phyloP scores from a whole-genome alignment of 768 basidiomycete genomes.

The Hygrocybe coccinea region DNA sequence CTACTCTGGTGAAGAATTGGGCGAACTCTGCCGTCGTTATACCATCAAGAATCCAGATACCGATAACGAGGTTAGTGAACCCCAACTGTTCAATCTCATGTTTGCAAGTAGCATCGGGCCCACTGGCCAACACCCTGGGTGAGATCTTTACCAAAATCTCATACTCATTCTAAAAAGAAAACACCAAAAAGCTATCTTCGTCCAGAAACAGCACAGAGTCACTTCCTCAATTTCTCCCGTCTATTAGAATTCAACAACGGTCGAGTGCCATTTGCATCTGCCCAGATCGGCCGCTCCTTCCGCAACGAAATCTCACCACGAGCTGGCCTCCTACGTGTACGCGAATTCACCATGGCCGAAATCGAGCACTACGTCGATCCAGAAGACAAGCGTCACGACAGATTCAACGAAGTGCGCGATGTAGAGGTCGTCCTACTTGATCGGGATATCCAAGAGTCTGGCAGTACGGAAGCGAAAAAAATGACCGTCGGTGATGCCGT shows the following conservation, averaged over 20 bases:
- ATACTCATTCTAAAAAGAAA: too few species aligned
- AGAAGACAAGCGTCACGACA: constrained; percentile 76
- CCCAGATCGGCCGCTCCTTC: constrained; percentile 94
- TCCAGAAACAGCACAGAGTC: constrained; percentile 97
- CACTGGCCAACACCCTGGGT: constrained; percentile 95
- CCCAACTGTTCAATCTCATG: constrained; percentile 98
- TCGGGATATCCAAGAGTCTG: constrained; percentile 75
- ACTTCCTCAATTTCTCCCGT: constrained; percentile 97
- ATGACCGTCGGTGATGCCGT: constrained; percentile 91
- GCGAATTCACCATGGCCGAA: constrained; percentile 99
- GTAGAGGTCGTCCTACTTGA: constrained; percentile 74
- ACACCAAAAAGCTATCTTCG: constrained; percentile 69
- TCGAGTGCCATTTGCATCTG: constrained; percentile 92
- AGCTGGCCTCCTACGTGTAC: constrained; percentile 91
- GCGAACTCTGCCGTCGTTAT: constrained; percentile 76
- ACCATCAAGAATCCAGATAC: constrained; percentile 87
- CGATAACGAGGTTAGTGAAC: constrained; percentile 87
- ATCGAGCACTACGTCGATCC: constrained; percentile 99
- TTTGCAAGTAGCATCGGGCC: constrained; percentile 96
- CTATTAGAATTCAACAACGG: constrained; percentile 98
- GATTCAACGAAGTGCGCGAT: constrained; percentile 78
- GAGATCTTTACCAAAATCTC: too few species aligned
- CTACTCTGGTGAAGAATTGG: constrained; percentile 83
- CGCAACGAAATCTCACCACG: constrained; percentile 98
- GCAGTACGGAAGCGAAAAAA: constrained; percentile 54